Percentiles rank a stretch among this genome's conserved stretches.
Conservation (phyloP, 176 grass and related monocot species). For the Oryza rufipogon region DNA sequence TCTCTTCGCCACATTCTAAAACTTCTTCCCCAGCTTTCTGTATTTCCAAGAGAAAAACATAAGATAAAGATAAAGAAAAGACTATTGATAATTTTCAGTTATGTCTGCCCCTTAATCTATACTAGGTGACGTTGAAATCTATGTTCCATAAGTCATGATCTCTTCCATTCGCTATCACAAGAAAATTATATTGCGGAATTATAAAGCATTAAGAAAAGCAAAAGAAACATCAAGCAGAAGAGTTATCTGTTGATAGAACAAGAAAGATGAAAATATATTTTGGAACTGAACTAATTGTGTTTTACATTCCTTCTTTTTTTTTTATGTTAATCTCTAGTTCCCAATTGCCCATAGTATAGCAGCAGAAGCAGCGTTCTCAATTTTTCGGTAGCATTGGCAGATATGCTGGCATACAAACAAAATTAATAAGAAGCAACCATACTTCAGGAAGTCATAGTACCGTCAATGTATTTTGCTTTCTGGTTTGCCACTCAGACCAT, state of each 20-base stretch:
- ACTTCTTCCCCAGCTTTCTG: constrained; percentile 50
- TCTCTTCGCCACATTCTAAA: constrained; percentile 87
- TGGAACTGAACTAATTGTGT: neutral
- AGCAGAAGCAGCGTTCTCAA: neutral
- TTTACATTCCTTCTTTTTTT: neutral
- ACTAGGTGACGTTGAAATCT: neutral
- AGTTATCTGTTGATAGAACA: neutral
- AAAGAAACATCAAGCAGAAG: neutral
- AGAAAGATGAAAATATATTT: neutral
- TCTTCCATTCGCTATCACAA: constrained; percentile 6
- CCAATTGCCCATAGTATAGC: neutral
- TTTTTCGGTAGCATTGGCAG: neutral
- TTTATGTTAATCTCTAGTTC: neutral
- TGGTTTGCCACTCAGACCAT: constrained; percentile 89
- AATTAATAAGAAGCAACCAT: neutral
- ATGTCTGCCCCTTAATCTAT: neutral
- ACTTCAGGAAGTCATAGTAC: constrained; percentile 31
- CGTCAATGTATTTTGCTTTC: constrained; percentile 29
- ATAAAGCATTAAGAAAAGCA: neutral
- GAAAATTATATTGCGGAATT: neutral
- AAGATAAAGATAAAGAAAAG: constrained; percentile 35
- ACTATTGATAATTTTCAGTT: neutral
- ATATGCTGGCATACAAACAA: constrained; percentile 13
- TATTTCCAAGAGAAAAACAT: constrained; percentile 43
- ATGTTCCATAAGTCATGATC: neutral